A percentile compares a stretch with the other conserved stretches of the same genome.
Evolutionary conservation across 441 rosid species (phyloP).

Genomic region (Jatropha multifida): DNA sequence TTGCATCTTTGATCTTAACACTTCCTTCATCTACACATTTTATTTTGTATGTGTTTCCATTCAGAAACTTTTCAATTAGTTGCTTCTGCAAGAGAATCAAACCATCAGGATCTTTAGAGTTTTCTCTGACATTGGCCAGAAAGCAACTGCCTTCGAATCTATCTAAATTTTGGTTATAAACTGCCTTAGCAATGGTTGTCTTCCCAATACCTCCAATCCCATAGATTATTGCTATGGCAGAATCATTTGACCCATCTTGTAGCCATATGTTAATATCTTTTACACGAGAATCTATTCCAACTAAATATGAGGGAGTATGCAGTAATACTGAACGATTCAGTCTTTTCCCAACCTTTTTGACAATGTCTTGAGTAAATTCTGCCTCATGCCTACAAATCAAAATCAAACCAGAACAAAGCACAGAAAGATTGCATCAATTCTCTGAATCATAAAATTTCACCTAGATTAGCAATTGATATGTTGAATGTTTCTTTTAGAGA

Average conservation of each 20-base stretch:
- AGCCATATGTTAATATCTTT: constrained; percentile 23
- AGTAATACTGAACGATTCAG: neutral
- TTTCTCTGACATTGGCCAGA: constrained; percentile 28
- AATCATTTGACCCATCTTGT: constrained; percentile 8
- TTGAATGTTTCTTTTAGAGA: neutral
- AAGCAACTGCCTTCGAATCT: constrained; percentile 26
- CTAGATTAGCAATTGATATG: neutral
- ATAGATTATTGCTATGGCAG: constrained; percentile 16
- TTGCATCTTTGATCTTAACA: neutral
- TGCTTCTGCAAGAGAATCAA: constrained; percentile 25
- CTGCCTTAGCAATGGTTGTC: constrained; percentile 27
- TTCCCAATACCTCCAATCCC: constrained; percentile 36
- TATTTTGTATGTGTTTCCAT: constrained; percentile 8
- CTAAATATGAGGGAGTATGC: constrained; percentile 20
- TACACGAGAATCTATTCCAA: constrained; percentile 25
- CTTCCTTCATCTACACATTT: constrained; percentile 19
- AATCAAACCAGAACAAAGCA: neutral
- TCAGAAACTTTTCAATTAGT: constrained; percentile 18
- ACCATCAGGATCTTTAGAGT: constrained; percentile 15
- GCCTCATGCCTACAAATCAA: constrained; percentile 27
- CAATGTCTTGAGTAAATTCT: constrained; percentile 22
- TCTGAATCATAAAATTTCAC: neutral
- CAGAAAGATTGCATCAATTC: neutral
- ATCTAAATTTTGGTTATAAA: constrained; percentile 19
- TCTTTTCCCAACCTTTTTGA: constrained; percentile 18